Evolutionary conservation across 2,329 filamentous ascomycete genomes (phyloP).

Genomic region (Aspergillus ibericus): DNA sequence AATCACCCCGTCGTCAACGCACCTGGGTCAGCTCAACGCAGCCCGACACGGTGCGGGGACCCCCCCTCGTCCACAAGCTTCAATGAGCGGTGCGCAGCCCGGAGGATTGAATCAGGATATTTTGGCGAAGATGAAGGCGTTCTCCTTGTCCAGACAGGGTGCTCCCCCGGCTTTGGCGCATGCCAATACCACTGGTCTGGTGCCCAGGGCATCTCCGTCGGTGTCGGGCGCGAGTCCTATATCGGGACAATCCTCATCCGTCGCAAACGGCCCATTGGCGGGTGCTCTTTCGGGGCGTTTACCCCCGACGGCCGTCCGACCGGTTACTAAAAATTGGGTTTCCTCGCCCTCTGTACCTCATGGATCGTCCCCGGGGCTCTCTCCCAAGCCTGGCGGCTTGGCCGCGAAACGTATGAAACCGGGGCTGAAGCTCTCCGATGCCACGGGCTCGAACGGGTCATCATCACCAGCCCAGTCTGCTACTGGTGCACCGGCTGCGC

Average conservation of each 20-base stretch:
- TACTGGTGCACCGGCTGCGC: constrained; percentile 33
- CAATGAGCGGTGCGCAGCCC: constrained; percentile 41
- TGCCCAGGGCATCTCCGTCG: constrained; percentile 22
- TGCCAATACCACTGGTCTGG: constrained; percentile 35
- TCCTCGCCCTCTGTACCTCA: constrained; percentile 27
- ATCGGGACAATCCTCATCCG: constrained; percentile 16
- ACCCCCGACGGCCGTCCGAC: constrained; percentile 25
- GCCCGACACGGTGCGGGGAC: constrained; percentile 52
- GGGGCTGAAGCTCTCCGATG: constrained; percentile 51
- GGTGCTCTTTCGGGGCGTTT: constrained; percentile 34
- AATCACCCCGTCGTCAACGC: constrained; percentile 83
- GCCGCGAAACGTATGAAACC: constrained; percentile 51
- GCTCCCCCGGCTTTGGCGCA: constrained; percentile 46
- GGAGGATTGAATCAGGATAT: constrained; percentile 63
- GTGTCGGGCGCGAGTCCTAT: constrained; percentile 9
- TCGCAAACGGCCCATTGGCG: constrained; percentile 27
- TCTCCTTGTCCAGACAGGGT: constrained; percentile 65
- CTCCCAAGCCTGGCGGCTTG: constrained; percentile 46
- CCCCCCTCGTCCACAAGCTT: constrained; percentile 29
- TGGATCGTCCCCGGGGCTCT: constrained; percentile 33
- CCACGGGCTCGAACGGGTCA: constrained; percentile 48
- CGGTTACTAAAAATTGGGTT: constrained; percentile 34
- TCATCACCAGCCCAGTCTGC: constrained; percentile 44
- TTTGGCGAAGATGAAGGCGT: constrained; percentile 68
- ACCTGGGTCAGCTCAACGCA: constrained; percentile 72